Evolutionary conservation across 306 rosid species (phyloP).

Genomic region (Oxytropis ochrocephala): DNA sequence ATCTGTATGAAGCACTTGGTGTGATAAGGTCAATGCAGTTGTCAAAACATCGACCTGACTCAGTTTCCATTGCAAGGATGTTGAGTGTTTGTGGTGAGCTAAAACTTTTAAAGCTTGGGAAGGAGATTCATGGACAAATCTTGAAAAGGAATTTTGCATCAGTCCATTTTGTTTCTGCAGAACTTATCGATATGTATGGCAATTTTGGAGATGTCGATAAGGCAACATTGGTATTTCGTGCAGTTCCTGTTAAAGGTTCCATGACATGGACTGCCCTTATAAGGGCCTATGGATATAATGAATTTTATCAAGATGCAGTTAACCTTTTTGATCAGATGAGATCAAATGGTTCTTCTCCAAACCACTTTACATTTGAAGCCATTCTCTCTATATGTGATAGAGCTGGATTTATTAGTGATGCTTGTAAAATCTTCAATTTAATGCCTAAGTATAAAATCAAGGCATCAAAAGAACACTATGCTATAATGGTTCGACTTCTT

Average conservation of each 20-base stretch:
- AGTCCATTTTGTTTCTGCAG: too few relatives aligned
- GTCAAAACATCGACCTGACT: slow-evolving; percentile 64
- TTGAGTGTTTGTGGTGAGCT: too few relatives aligned
- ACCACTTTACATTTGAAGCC: slow-evolving; percentile 55
- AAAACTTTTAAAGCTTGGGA: too few relatives aligned
- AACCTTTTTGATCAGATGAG: slow-evolving; percentile 50
- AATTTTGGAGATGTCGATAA: slow-evolving; percentile 36
- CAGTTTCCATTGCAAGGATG: slow-evolving; percentile 48
- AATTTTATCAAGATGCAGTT: slow-evolving; percentile 47
- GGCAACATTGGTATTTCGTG: slow-evolving; percentile 47
- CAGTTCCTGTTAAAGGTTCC: slow-evolving; percentile 32
- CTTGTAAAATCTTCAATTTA: slow-evolving; percentile 44
- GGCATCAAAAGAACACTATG: slow-evolving; percentile 48
- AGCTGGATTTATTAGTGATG: slow-evolving; percentile 65
- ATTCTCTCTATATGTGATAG: slow-evolving; percentile 53
- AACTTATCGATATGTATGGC: slow-evolving; percentile 45
- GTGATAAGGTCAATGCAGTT: slow-evolving; percentile 60
- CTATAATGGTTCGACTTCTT: slow-evolving; percentile 47
- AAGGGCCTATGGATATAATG: slow-evolving; percentile 43
- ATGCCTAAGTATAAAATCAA: slow-evolving; percentile 51
- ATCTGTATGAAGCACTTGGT: slow-evolving; percentile 39
- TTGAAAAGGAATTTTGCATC: too few relatives aligned
- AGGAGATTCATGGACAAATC: too few relatives aligned
- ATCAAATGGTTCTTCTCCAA: slow-evolving; percentile 41
- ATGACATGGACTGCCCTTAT: too few relatives aligned